A percentile compares a stretch with the other conserved stretches of the same genome.
Conservation (phyloP, 805 yeast species). For the Ogataea pini region DNA sequence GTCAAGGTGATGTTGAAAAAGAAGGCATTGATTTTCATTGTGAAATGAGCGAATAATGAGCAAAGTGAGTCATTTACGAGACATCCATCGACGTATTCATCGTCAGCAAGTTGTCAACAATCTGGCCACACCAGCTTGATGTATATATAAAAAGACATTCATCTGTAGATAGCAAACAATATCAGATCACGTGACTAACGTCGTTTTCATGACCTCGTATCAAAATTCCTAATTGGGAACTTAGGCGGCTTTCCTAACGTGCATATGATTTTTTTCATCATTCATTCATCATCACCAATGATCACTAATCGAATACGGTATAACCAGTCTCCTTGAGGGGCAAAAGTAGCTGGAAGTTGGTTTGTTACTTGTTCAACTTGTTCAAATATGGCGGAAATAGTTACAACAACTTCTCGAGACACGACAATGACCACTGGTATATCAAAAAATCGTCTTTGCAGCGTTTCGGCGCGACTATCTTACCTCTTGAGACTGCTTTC, state of each 20-base stretch:
- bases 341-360: neutral
- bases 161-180: too few relatives aligned
- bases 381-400: neutral
- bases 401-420: neutral
- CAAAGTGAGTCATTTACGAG: too few relatives aligned
- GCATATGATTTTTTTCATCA: constrained; percentile 3
- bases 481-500: constrained; percentile 25
- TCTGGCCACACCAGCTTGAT: too few relatives aligned
- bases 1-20: constrained; percentile 56
- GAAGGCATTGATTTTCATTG: constrained; percentile 29
- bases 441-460: neutral
- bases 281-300: neutral
- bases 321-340: constrained; percentile 6
- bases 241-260: neutral
- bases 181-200: too few relatives aligned
- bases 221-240: constrained; percentile 11
- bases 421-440: neutral
- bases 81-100: too few relatives aligned
- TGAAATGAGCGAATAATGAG: too few relatives aligned
- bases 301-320: neutral
- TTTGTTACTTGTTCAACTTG: neutral
- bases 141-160: neutral
- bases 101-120: too few relatives aligned
- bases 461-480: constrained; percentile 9
- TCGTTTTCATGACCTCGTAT: constrained; percentile 5